A percentile compares a stretch with the other conserved stretches of the same genome.
Conservation (phyloP, 305 asterid species). For the Ilex paraguariensis region DNA sequence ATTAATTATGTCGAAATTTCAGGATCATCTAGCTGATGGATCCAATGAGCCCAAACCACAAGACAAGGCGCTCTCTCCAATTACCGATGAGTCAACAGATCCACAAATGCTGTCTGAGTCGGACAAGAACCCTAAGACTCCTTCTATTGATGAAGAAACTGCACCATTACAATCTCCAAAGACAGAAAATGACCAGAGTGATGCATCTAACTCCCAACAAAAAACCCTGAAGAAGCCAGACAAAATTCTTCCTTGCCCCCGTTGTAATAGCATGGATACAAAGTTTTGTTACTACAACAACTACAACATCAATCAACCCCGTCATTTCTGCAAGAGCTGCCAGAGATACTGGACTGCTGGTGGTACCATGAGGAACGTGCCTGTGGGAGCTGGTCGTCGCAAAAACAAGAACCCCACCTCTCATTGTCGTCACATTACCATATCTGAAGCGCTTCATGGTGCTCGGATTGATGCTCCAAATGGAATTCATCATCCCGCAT, state of each 20-base stretch:
- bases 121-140: conserved; percentile 24
- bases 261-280: conserved; percentile 88
- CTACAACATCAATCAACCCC: conserved; percentile 75
- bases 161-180: conserved; percentile 17
- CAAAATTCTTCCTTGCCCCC: conserved; percentile 85
- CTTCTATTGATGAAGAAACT: conserved; percentile 32
- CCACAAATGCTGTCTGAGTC: conserved; percentile 17
- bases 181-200: conserved; percentile 33
- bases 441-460: conserved; percentile 51
- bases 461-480: conserved; percentile 30
- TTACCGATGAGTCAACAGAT: conserved; percentile 24
- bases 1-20: conserved; percentile 11
- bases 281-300: conserved; percentile 91
- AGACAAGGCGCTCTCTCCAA: conserved; percentile 22
- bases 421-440: conserved; percentile 42
- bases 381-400: conserved; percentile 70
- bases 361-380: conserved; percentile 78
- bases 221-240: conserved; percentile 74
- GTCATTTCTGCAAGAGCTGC: conserved; percentile 78
- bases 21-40: conserved; percentile 40
- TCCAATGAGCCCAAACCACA: conserved; percentile 14
- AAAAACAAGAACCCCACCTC: conserved; percentile 48
- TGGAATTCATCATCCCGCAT: conserved; percentile 29
- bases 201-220: conserved; percentile 30
- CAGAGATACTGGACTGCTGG: conserved; percentile 95